Conservation (phyloP, 371 early-diverging fungal species). For the Mortierella sp. region DNA sequence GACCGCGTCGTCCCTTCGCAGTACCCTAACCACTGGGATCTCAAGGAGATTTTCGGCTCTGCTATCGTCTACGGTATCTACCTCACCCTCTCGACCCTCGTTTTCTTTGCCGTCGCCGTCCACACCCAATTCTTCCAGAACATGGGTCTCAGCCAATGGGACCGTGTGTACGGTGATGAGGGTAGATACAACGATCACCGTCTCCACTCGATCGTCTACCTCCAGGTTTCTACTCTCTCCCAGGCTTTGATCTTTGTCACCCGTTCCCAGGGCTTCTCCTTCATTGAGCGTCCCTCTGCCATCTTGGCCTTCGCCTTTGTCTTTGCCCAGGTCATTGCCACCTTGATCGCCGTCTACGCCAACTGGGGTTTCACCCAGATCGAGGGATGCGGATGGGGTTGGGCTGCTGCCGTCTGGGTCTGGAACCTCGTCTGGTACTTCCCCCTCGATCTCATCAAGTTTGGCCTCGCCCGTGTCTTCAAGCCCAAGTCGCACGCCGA, state of each 20-base stretch:
- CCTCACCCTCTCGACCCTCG: constrained; percentile 78
- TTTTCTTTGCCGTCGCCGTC: constrained; percentile 77
- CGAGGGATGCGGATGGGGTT: constrained; percentile 70
- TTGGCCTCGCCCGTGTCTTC: constrained; percentile 72
- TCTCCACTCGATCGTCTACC: constrained; percentile 81
- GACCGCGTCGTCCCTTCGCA: constrained; percentile 86
- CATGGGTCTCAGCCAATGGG: constrained; percentile 58
- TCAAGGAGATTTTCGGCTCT: constrained; percentile 84
- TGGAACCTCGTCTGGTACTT: constrained; percentile 75
- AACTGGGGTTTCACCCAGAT: constrained; percentile 74
- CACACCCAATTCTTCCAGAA: constrained; percentile 64
- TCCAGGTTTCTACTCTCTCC: constrained; percentile 89
- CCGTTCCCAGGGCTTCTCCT: constrained; percentile 87
- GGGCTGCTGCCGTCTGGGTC: constrained; percentile 63
- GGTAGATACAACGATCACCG: constrained; percentile 59
- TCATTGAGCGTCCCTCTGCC: constrained; percentile 84
- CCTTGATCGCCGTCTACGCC: constrained; percentile 87
- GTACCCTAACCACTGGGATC: constrained; percentile 88
- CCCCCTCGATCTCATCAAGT: constrained; percentile 85
- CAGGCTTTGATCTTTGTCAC: constrained; percentile 97
- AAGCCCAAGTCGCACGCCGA: constrained; percentile 64
- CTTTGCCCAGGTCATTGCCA: constrained; percentile 92
- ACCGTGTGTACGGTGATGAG: not conserved
- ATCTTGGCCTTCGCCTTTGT: constrained; percentile 85
- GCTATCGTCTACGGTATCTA: constrained; percentile 74